Percentiles rank a stretch among this genome's conserved stretches.
phyloP scores from a whole-genome alignment of 164 flowering plant genomes.

The Vitis cinerea region DNA sequence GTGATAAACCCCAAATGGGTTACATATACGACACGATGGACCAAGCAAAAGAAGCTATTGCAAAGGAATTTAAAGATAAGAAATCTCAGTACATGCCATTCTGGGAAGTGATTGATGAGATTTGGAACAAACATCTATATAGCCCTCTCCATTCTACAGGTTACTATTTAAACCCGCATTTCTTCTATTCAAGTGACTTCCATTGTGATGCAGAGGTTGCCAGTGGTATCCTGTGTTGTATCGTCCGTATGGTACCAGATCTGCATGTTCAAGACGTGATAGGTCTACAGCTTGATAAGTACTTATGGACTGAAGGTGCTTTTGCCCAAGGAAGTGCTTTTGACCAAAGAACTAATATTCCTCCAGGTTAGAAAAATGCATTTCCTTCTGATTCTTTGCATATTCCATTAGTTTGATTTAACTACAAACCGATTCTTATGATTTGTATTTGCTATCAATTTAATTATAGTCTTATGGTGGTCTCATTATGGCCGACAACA shows the following conservation, averaged over 20 bases:
- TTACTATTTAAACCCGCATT: slow-evolving; percentile 57
- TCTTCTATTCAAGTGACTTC: slow-evolving; percentile 47
- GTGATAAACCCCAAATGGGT: slow-evolving; percentile 38
- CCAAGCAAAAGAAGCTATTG: slow-evolving; percentile 59
- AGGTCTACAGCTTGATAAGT: slow-evolving; percentile 42
- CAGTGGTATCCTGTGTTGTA: slow-evolving; percentile 41
- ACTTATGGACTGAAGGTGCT: slow-evolving; percentile 31
- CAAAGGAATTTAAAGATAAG: slow-evolving; percentile 29
- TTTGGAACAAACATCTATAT: slow-evolving; percentile 64
- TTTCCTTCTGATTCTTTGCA: background rate
- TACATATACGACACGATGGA: slow-evolving; percentile 75
- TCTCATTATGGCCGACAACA: slow-evolving; percentile 42
- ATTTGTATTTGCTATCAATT: background rate
- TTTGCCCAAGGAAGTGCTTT: slow-evolving; percentile 32
- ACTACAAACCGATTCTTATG: too few relatives aligned
- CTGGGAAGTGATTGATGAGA: slow-evolving; percentile 59
- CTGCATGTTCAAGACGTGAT: slow-evolving; percentile 28
- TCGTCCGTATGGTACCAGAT: slow-evolving; percentile 42
- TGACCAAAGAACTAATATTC: slow-evolving; percentile 22
- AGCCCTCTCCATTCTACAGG: slow-evolving; percentile 73
- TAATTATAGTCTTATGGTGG: slow-evolving; percentile 69
- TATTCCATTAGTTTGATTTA: background rate
- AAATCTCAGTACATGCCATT: slow-evolving; percentile 32
- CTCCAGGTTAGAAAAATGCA: slow-evolving; percentile 41
- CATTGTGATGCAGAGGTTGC: slow-evolving; percentile 53